Conservation (phyloP, 208 protist genomes). For the Wallacemonas sp. region DNA sequence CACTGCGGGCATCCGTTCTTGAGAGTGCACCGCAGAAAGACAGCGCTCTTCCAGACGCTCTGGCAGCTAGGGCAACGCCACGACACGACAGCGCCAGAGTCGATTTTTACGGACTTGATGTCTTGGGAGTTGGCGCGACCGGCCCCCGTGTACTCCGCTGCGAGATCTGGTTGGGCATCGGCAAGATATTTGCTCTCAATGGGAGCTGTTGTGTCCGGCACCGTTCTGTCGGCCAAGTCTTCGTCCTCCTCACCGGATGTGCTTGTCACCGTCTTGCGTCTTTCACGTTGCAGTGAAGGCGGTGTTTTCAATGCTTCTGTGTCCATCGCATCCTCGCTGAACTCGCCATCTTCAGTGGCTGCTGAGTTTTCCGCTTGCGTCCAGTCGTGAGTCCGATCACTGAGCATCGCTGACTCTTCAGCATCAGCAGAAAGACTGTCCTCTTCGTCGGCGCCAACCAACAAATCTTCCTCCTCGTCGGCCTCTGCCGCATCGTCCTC, state of each 20-base stretch:
- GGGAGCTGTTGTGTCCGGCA: not conserved
- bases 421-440: not conserved
- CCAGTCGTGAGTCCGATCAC: not conserved
- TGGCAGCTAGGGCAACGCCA: conserved; percentile 66
- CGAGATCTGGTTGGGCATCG: conserved; percentile 56
- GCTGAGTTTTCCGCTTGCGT: not conserved
- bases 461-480: conserved; percentile 14
- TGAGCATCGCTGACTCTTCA: conserved; percentile 1
- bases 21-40: conserved; percentile 73
- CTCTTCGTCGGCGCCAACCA: not conserved
- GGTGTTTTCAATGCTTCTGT: not conserved
- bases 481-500: not conserved
- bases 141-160: conserved; percentile 59
- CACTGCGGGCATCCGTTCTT: conserved; percentile 70
- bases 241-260: conserved; percentile 9
- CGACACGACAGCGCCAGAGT: conserved; percentile 43
- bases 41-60: conserved; percentile 54
- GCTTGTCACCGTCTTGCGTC: conserved; percentile 5
- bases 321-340: conserved; percentile 1
- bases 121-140: conserved; percentile 31
- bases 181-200: conserved; percentile 45
- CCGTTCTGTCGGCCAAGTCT: not conserved
- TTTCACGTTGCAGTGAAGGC: conserved; percentile 1
- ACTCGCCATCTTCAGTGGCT: not conserved
- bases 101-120: conserved; percentile 36